Evolutionary conservation across 805 yeast genomes (phyloP).

Genomic region (Clavispora phyllophila): DNA sequence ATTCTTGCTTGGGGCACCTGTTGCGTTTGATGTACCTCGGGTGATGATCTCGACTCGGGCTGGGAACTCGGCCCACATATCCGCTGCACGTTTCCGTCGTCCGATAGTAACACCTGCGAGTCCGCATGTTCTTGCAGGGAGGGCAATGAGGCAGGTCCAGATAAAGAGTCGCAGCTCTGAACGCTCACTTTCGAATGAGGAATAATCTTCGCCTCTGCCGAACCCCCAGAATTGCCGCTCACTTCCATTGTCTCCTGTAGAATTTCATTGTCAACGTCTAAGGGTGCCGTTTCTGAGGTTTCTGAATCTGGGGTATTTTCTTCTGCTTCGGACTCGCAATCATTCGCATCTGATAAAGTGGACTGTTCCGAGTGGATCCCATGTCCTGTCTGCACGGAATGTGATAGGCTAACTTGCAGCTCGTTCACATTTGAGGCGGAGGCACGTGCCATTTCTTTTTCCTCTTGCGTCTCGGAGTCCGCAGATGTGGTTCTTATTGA

Average conservation of each 20-base stretch:
- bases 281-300: too few species aligned
- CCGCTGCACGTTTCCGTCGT: neutral
- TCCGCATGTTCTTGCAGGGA: neutral
- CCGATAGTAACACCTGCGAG: neutral
- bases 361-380: neutral
- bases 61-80: neutral
- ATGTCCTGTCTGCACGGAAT: too few species aligned
- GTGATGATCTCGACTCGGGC: neutral
- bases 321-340: neutral
- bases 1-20: neutral
- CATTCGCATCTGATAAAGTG: neutral
- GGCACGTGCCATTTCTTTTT: too few species aligned
- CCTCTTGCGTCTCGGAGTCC: neutral
- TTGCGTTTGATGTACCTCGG: neutral
- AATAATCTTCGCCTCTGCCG: too few species aligned
- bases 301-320: too few species aligned
- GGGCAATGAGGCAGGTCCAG: neutral
- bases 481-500: neutral
- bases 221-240: too few species aligned
- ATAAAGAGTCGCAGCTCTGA: neutral
- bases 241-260: too few species aligned
- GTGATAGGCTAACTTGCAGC: too few species aligned
- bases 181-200: neutral
- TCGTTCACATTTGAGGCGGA: too few species aligned
- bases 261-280: too few species aligned